These are phyloP conservation scores for Botryococcus braunii DNA, from an alignment of 163 green algal genomes.

Conservation along the genomic window DNA sequence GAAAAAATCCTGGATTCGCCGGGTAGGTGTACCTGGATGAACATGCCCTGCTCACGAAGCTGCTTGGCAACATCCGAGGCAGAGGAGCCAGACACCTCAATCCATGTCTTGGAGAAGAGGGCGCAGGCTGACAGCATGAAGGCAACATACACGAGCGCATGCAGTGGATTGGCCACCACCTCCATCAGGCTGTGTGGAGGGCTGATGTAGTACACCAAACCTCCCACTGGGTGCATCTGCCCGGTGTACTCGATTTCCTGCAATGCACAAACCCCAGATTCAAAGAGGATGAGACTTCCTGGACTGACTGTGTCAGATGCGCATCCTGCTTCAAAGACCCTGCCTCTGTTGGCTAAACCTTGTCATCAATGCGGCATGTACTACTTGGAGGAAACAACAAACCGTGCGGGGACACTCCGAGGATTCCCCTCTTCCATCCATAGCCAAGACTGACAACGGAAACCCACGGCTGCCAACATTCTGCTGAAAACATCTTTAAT, in stretches of 20 bases:
- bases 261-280: background rate
- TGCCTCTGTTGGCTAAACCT: background rate
- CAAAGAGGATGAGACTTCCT: background rate
- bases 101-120: conserved; percentile 99
- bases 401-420: no score
- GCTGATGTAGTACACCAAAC: conserved; percentile 98
- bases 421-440: no score
- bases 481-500: no score
- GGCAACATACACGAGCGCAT: conserved; percentile 94
- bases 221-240: conserved; percentile 87
- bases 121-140: conserved; percentile 99
- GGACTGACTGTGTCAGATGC: background rate
- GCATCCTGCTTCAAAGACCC: background rate
- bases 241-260: conserved; percentile 41
- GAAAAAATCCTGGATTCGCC: no score
- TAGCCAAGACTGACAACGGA: no score
- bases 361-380: no score
- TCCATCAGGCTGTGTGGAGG: conserved; percentile 74
- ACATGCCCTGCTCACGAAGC: conserved; percentile 93
- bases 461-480: no score
- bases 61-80: conserved; percentile 94
- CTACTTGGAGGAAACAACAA: no score
- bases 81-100: conserved; percentile 94
- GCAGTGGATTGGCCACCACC: conserved; percentile 85
- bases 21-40: conserved; percentile 43